Percentiles rank a stretch among this genome's conserved stretches.
These are phyloP conservation scores for Sphagnum contortum DNA, from an alignment of 225 moss, liverwort and hornwort species.

Conservation along the genomic window DNA sequence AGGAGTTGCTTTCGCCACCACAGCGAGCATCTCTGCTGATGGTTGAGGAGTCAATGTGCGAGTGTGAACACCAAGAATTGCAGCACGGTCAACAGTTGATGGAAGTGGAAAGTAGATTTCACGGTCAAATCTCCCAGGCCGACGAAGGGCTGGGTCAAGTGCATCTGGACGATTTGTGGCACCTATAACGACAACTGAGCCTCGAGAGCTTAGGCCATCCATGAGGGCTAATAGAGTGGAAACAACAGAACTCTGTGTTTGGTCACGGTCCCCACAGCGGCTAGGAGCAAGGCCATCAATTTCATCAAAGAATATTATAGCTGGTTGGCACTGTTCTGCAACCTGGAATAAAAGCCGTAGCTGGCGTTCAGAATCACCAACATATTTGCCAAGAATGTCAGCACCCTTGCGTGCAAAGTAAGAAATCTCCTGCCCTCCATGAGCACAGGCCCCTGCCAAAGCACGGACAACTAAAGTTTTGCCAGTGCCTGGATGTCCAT, in stretches of 20 bases:
- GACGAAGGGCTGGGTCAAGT: conserved; percentile 77
- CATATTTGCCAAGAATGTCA: conserved; percentile 78
- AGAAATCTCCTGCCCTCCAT: conserved; percentile 61
- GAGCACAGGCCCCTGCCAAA: conserved; percentile 70
- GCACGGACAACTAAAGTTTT: conserved; percentile 80
- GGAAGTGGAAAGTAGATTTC: conserved; percentile 81
- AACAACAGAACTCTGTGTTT: conserved; percentile 85
- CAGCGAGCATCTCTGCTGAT: conserved; percentile 50
- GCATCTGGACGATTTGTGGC: conserved; percentile 86
- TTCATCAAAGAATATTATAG: conserved; percentile 85
- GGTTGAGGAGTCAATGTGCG: conserved; percentile 61
- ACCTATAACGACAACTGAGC: conserved; percentile 81
- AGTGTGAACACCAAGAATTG: conserved; percentile 72
- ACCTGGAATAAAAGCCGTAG: conserved; percentile 76
- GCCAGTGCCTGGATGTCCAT: conserved; percentile 83
- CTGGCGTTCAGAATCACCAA: conserved; percentile 81
- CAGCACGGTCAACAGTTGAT: conserved; percentile 51
- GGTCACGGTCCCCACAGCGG: conserved; percentile 69
- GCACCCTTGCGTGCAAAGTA: conserved; percentile 87
- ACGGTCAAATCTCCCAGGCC: conserved; percentile 80
- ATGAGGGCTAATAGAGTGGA: conserved; percentile 75
- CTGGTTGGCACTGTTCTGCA: conserved; percentile 74
- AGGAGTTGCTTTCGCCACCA: conserved; percentile 63
- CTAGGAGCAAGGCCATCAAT: conserved; percentile 94
- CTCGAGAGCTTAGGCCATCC: conserved; percentile 74